These are phyloP conservation scores for Penicillium atrosanguineum DNA, from an alignment of 495 filamentous ascomycete genomes.

Conservation along the genomic window DNA sequence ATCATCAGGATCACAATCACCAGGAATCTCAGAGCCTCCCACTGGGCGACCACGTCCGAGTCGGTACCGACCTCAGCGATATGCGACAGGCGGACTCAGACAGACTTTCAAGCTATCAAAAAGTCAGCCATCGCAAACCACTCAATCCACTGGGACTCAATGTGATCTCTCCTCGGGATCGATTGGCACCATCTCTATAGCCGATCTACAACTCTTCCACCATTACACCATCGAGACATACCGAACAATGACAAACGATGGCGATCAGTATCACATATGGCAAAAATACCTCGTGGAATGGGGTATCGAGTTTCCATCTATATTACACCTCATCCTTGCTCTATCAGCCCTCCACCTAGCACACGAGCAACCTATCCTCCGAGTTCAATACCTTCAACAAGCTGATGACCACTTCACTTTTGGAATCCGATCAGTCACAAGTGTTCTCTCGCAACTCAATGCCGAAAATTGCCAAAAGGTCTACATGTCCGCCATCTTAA, in stretches of 20 bases:
- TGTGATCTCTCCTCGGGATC: constrained; percentile 1
- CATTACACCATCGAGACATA: constrained; percentile 36
- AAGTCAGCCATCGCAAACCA: neutral
- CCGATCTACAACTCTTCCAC: constrained; percentile 39
- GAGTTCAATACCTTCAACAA: constrained; percentile 28
- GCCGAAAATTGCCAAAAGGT: constrained; percentile 41
- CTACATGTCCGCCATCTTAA: constrained; percentile 45
- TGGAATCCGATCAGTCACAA: constrained; percentile 43
- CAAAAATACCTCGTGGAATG: constrained; percentile 37
- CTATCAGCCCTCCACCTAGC: constrained; percentile 44
- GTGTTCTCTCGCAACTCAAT: constrained; percentile 33
- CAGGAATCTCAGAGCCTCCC: neutral
- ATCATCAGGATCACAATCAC: constrained; percentile 2
- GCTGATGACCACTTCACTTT: constrained; percentile 47
- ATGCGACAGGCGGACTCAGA: constrained; percentile 9
- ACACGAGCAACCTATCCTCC: constrained; percentile 30
- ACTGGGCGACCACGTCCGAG: constrained; percentile 1
- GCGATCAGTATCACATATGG: constrained; percentile 32
- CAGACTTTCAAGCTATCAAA: constrained; percentile 12
- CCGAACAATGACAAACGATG: constrained; percentile 26
- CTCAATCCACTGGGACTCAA: constrained; percentile 8
- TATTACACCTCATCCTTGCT: constrained; percentile 46
- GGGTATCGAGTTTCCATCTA: constrained; percentile 41
- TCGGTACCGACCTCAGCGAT: constrained; percentile 27
- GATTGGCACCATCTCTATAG: constrained; percentile 24